These are phyloP conservation scores for Meira nashicola DNA, from an alignment of 1,284 basidiomycete species.

Conservation along the genomic window DNA sequence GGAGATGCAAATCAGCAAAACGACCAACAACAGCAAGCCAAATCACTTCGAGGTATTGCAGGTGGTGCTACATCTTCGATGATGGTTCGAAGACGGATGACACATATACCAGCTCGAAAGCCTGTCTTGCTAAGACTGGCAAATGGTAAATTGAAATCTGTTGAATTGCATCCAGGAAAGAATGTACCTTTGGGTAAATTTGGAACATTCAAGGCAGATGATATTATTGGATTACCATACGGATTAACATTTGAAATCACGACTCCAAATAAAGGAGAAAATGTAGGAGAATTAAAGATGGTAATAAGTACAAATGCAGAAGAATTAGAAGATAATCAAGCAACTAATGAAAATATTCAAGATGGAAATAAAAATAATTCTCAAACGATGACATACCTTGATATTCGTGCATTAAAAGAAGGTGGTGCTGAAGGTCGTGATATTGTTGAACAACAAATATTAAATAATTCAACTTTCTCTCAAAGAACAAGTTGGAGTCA, in stretches of 20 bases:
- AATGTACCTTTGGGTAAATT: conserved; percentile 51
- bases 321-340: conserved; percentile 35
- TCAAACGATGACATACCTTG: conserved; percentile 47
- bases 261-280: neutral
- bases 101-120: conserved; percentile 27
- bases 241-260: conserved; percentile 50
- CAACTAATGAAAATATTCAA: conserved; percentile 52
- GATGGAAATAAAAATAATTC: conserved; percentile 39
- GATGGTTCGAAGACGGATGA: conserved; percentile 13
- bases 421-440: conserved; percentile 43
- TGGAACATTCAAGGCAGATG: conserved; percentile 45
- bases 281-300: conserved; percentile 7
- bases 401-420: conserved; percentile 50
- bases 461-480: conserved; percentile 35
- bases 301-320: conserved; percentile 9
- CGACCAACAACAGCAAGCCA: neutral
- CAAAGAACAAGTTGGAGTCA: conserved; percentile 47
- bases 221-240: conserved; percentile 48
- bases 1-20: neutral
- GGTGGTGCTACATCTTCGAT: conserved; percentile 1
- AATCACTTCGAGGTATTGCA: neutral
- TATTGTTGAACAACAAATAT: conserved; percentile 43
- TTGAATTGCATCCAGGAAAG: conserved; percentile 34
- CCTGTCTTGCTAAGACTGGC: conserved; percentile 41
- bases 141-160: conserved; percentile 40